A percentile compares a stretch with the other conserved stretches of the same genome.
Conservation (phyloP, 2,329 filamentous ascomycete species). For the Phialophora macrospora region DNA sequence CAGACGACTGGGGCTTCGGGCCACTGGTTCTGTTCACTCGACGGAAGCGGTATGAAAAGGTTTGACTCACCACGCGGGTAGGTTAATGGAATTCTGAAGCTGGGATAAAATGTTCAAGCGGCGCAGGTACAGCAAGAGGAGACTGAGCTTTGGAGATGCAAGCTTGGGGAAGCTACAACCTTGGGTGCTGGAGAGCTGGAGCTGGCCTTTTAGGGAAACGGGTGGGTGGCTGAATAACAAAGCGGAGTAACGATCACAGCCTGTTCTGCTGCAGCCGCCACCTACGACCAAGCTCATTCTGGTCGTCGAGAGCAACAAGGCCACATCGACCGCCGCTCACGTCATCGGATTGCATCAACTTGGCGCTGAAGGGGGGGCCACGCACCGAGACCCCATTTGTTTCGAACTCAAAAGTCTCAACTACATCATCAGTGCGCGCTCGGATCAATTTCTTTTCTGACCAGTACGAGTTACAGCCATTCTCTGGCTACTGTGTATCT, state of each 20-base stretch:
- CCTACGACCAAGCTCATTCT: not conserved
- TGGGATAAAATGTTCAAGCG: conserved; percentile 14
- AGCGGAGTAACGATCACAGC: conserved; percentile 6
- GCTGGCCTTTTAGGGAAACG: conserved; percentile 21
- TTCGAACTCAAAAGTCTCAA: not conserved
- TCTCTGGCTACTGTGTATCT: too few species aligned
- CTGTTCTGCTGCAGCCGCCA: not conserved
- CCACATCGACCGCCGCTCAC: conserved; percentile 12
- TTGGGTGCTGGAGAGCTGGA: conserved; percentile 18
- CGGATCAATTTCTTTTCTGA: not conserved
- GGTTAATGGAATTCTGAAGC: not conserved
- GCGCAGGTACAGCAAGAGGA: conserved; percentile 16
- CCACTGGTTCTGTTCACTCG: not conserved
- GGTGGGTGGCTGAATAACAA: conserved; percentile 19
- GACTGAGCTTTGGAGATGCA: conserved; percentile 12
- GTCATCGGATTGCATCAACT: conserved; percentile 17
- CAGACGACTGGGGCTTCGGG: not conserved
- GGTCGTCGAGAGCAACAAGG: conserved; percentile 15
- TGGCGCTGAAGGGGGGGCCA: too few species aligned
- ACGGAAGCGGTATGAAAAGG: not conserved
- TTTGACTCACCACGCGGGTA: conserved; percentile 13
- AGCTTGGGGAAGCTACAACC: conserved; percentile 23
- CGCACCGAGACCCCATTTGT: not conserved
- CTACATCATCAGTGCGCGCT: not conserved
- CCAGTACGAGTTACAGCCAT: too few species aligned